phyloP scores from a whole-genome alignment of 345 rosid species.

The Kernera saxatilis region DNA sequence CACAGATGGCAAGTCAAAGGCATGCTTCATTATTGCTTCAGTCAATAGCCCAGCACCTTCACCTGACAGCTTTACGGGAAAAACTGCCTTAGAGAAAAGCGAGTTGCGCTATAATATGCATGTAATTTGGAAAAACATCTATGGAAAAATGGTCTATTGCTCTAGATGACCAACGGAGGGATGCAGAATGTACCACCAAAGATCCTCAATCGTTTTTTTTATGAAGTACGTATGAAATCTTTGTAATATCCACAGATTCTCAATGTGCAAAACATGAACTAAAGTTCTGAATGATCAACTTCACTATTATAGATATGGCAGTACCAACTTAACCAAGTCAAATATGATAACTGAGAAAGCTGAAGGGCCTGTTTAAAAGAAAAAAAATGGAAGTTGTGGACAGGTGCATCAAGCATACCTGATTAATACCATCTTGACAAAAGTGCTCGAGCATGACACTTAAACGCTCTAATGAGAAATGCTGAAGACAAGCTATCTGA shows the following conservation, averaged over 20 bases:
- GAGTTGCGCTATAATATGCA: not conserved
- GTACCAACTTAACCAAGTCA: not conserved
- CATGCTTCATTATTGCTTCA: constrained; percentile 47
- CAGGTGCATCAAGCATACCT: constrained; percentile 39
- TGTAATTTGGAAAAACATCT: not conserved
- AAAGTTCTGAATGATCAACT: constrained; percentile 4
- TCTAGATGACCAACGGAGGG: not conserved
- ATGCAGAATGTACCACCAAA: constrained; percentile 7
- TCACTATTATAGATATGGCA: not conserved
- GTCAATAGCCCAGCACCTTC: constrained; percentile 40
- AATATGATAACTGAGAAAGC: constrained; percentile 3
- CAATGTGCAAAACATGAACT: not conserved
- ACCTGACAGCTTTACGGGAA: constrained; percentile 29
- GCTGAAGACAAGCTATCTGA: constrained; percentile 89
- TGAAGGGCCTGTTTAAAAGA: not conserved
- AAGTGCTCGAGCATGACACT: constrained; percentile 54
- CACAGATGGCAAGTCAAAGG: constrained; percentile 52
- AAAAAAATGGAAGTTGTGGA: not conserved
- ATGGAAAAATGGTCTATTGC: not conserved
- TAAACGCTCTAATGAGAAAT: constrained; percentile 66
- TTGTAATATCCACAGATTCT: not conserved
- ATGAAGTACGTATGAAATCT: not conserved
- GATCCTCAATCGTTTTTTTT: not conserved
- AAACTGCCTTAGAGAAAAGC: constrained; percentile 5
- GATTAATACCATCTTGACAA: constrained; percentile 40